Base-by-base conservation (phyloP, 331 rosid species). In the Prunus yedoensis region DNA sequence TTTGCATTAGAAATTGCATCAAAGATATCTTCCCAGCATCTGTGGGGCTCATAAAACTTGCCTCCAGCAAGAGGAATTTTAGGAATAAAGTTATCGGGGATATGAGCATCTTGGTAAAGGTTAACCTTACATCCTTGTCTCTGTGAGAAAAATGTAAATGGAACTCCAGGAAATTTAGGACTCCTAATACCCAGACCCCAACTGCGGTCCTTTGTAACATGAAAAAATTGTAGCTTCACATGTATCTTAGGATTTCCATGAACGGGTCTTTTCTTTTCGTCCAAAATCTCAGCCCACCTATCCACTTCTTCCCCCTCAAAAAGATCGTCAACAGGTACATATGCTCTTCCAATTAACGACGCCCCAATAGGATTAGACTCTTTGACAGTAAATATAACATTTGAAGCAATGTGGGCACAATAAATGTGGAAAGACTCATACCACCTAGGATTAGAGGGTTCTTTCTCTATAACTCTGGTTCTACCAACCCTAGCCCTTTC, bases 401-500 rank as follows among this genome's bases (percentile, higher is more conserved):
- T 67, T 28, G 97, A 74, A 78, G 98, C 96, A 87, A 27, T 2
- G 78, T 95, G 99, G 52, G 89, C 98, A 79, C 99, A 95, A 71
- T 95, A 95, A 67, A 92, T 91, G 87, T 95, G 99, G 83, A 95
- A 95, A 69, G 99, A 90, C 86, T 95, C 99, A 0, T 82, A 75
- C 99, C 99, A 95, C 82, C 45, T 88, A 14, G 99, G 99, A 66
- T 91, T 90, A 68, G 81, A 63, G 67, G 71, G 82, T 71, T 89
- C 96, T 16, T 88, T 86, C 83, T 88, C 94, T n/a, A 95, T 20
- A 20, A 83, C 84, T 78, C 98, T 86, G 16, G 99, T 95, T 88
- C 91, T 89, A 80, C 99, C 99, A 17, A 90, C 99, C 87, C 97
- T 92, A 81, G 99, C 99, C 86, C 87, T 92, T 80, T 92, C 98